Evolutionary conservation across 768 basidiomycete species (phyloP).

Genomic region (Boletus reticulatus): DNA sequence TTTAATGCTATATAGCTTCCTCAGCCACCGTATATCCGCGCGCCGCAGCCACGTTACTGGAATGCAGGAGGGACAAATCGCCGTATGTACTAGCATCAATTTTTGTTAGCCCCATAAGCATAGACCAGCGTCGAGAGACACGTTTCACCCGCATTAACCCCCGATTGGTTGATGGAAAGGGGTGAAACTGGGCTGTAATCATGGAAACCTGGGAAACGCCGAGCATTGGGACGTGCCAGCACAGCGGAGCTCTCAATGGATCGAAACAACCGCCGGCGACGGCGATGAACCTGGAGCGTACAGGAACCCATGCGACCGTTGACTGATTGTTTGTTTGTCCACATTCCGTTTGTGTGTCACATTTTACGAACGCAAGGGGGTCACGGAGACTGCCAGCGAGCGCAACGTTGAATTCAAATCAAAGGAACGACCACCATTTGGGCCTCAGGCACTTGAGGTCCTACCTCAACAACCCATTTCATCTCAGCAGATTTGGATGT

Average conservation of each 20-base stretch:
- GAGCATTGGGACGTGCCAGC: slow-evolving; percentile 7
- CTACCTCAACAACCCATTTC: slow-evolving; percentile 9
- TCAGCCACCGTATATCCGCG: slow-evolving; percentile 11
- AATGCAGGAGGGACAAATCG: slow-evolving; percentile 1
- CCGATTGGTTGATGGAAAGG: slow-evolving; percentile 13
- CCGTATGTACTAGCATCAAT: background rate
- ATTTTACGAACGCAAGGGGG: background rate
- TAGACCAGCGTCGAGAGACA: slow-evolving; percentile 13
- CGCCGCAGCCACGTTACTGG: slow-evolving; percentile 10
- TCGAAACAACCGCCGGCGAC: background rate
- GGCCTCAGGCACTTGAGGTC: slow-evolving; percentile 21
- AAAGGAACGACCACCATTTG: background rate
- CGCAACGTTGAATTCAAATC: background rate
- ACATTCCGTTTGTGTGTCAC: background rate
- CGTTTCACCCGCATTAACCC: slow-evolving; percentile 27
- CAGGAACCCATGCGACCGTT: background rate
- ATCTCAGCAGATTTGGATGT: background rate
- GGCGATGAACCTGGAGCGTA: background rate
- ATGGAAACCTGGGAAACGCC: slow-evolving; percentile 14
- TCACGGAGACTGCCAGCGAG: background rate
- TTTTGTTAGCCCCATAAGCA: slow-evolving; percentile 6
- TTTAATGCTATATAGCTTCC: background rate
- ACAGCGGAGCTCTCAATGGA: slow-evolving; percentile 1
- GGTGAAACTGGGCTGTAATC: slow-evolving; percentile 15
- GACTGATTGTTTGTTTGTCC: background rate